Base-by-base conservation (phyloP, 1,139 yeast genomes). In the Lodderomyces theae region DNA sequence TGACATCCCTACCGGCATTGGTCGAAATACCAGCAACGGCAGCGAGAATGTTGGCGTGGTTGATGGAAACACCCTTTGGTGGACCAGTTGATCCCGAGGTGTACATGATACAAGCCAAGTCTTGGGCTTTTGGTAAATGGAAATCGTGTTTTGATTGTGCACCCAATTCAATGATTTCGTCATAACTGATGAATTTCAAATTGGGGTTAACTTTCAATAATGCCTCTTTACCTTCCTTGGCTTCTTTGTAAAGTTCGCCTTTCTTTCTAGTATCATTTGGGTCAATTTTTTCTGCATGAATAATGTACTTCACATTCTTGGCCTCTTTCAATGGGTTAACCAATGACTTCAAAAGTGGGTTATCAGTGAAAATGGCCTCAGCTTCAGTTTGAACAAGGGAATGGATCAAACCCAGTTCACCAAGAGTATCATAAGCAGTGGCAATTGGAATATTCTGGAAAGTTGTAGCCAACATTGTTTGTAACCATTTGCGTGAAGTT, bases 11-110 rank as follows among this genome's bases (percentile, higher is more conserved):
- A 40, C 75, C 72, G 42, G 89, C 82, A 53, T 79, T 78, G 40
- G 79, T 70, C 26, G 86, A 66, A 43, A 86, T 80, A 64, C 98
- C 98, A 44, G 83, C 94, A 35, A 86, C 63, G 54, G 95, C 96
- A 11, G 95, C 85, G 40, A 89, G 64, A 37, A 92, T 74, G 60
- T 89, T 89, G 43, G 69, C 72, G 57, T 92, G 94, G 39, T 81
- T 75, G 51, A 94, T 70, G 26, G 86, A 89, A 34, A 92, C 99
- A 66, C 99, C 99, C 72, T 92, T 92, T 56, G 98, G 98, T 48
- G 82, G 82, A 55, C 98, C 98, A 13, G 98, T 90, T 13, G 97
- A 89, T 40, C 99, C 99, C 0, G 97, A 90, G 19, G 99, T 92
- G 74, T 92, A 92, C 97, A 94, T 92, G 60, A 92, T 88, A 71